Evolutionary conservation across 2,329 filamentous ascomycete genomes (phyloP).

Genomic region (Colletotrichum sublineola): DNA sequence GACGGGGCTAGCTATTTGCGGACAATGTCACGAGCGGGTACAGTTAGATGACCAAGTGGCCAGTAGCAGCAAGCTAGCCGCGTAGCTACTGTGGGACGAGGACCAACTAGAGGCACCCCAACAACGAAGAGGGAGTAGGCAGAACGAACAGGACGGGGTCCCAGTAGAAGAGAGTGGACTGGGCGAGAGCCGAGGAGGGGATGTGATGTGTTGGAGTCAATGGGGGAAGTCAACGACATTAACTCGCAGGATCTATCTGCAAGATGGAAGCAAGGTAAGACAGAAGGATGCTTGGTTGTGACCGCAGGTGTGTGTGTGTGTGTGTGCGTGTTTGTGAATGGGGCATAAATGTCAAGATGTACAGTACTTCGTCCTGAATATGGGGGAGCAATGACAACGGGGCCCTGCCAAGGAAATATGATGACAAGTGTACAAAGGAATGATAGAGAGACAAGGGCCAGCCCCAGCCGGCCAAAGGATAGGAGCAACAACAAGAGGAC

Average conservation of each 20-base stretch:
- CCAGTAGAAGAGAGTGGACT: conserved; percentile 27
- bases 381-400: conserved; percentile 12
- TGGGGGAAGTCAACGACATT: conserved; percentile 24
- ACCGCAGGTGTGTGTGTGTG: conserved; percentile 11
- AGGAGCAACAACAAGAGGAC: conserved; percentile 4
- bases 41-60: conserved; percentile 36
- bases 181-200: conserved; percentile 29
- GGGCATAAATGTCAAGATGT: conserved; percentile 2
- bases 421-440: conserved; percentile 11
- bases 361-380: conserved; percentile 8
- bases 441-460: conserved; percentile 3
- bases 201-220: conserved; percentile 36
- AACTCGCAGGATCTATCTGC: conserved; percentile 36
- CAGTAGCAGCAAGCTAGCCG: conserved; percentile 32
- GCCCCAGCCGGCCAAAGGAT: conserved; percentile 2
- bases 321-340: conserved; percentile 5
- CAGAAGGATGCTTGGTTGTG: conserved; percentile 31
- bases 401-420: conserved; percentile 13
- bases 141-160: conserved; percentile 22
- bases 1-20: conserved; percentile 43
- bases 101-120: conserved; percentile 23
- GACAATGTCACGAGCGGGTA: conserved; percentile 45
- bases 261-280: conserved; percentile 31
- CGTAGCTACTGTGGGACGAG: conserved; percentile 36
- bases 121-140: conserved; percentile 18